Evolutionary conservation across 2,329 filamentous ascomycete genomes (phyloP).

Genomic region (Colletotrichum sp.): DNA sequence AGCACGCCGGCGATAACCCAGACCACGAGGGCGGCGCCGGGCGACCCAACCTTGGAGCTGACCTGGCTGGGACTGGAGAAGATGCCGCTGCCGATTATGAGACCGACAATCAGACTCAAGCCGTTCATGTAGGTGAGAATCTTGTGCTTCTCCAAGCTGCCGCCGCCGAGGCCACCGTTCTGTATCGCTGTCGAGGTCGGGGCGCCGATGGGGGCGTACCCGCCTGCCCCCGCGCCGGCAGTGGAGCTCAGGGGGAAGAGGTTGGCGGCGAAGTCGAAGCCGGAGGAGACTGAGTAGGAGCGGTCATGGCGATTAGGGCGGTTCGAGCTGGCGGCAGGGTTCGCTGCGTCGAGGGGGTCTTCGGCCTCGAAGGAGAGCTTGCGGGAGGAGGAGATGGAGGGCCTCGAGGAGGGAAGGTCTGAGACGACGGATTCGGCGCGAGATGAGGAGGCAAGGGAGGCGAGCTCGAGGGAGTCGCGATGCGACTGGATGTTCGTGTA

Average conservation of each 20-base stretch:
- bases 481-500: slow-evolving; percentile 46
- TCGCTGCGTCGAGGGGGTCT: slow-evolving; percentile 74
- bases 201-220: slow-evolving; percentile 87
- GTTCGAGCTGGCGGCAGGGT: slow-evolving; percentile 49
- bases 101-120: slow-evolving; percentile 84
- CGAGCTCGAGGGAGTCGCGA: slow-evolving; percentile 95
- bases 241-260: slow-evolving; percentile 92
- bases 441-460: slow-evolving; percentile 88
- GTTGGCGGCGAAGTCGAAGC: slow-evolving; percentile 93
- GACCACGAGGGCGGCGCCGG: slow-evolving; percentile 87
- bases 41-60: slow-evolving; percentile 88
- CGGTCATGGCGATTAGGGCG: slow-evolving; percentile 58
- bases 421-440: slow-evolving; percentile 64
- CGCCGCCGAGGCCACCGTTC: slow-evolving; percentile 68
- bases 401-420: slow-evolving; percentile 72
- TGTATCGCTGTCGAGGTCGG: slow-evolving; percentile 46
- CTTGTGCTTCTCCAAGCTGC: slow-evolving; percentile 93
- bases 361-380: slow-evolving; percentile 88
- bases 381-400: slow-evolving; percentile 91
- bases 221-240: slow-evolving; percentile 65
- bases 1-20: slow-evolving; percentile 91
- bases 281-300: slow-evolving; percentile 88
- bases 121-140: slow-evolving; percentile 95
- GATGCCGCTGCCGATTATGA: slow-evolving; percentile 96
- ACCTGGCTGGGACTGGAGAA: slow-evolving; percentile 95